Conservation (phyloP, 2,329 filamentous ascomycete genomes). For the Pseudogymnoascus sp. region DNA sequence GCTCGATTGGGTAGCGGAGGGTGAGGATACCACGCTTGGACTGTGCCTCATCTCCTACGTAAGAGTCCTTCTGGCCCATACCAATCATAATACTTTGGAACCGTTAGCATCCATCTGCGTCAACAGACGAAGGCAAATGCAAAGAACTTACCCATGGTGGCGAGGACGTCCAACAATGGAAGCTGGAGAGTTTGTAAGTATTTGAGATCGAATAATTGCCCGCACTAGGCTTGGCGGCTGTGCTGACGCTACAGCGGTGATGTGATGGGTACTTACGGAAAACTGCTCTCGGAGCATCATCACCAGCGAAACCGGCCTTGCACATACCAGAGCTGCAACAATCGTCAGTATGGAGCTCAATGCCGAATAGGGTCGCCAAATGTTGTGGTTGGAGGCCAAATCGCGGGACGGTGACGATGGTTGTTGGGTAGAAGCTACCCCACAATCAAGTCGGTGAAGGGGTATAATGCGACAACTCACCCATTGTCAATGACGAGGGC, state of each 20-base stretch:
- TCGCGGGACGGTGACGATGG: constrained; percentile 7
- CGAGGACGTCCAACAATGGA: constrained; percentile 99
- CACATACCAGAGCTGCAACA: constrained; percentile 94
- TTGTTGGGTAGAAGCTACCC: constrained; percentile 18
- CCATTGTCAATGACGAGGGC: constrained; percentile 99
- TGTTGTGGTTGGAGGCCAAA: constrained; percentile 6
- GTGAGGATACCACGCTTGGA: constrained; percentile 99
- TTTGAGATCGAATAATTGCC: not conserved
- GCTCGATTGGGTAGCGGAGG: constrained; percentile 98
- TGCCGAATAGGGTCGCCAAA: not conserved
- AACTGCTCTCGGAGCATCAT: constrained; percentile 98
- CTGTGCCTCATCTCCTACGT: constrained; percentile 99
- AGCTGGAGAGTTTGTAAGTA: constrained; percentile 46
- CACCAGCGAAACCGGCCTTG: constrained; percentile 99
- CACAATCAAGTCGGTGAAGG: constrained; percentile 17
- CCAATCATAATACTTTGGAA: constrained; percentile 93
- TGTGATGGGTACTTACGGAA: constrained; percentile 76
- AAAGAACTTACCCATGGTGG: constrained; percentile 87
- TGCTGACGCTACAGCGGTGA: constrained; percentile 15
- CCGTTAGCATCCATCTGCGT: constrained; percentile 19
- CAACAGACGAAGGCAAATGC: constrained; percentile 11
- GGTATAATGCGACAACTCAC: constrained; percentile 58
- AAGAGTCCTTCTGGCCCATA: constrained; percentile 99
- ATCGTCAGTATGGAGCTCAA: constrained; percentile 19
- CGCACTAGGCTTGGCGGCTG: not conserved